Evolutionary conservation across 192 early-diverging fungal species (phyloP).

Genomic region (Coemansia sp.): DNA sequence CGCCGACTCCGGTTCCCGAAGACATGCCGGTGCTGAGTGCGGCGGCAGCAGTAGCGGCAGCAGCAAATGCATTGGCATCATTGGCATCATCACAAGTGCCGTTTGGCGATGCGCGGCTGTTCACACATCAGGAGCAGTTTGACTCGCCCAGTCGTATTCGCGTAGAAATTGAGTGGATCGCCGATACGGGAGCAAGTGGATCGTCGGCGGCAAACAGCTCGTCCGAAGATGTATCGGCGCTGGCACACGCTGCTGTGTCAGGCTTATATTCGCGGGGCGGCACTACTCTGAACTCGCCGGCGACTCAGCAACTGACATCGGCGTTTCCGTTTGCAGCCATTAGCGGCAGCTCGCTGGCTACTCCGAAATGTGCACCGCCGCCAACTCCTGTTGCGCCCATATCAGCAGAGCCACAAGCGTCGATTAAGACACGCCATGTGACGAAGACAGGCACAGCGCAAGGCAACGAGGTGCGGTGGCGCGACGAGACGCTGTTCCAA

Average conservation of each 20-base stretch:
- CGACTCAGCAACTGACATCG: neutral
- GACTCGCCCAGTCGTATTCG: slow-evolving; percentile 27
- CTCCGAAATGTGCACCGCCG: slow-evolving; percentile 23
- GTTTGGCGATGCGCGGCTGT: slow-evolving; percentile 9
- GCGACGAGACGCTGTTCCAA: slow-evolving; percentile 30
- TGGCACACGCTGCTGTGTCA: slow-evolving; percentile 11
- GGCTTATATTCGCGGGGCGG: slow-evolving; percentile 18
- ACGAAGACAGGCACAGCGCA: slow-evolving; percentile 20
- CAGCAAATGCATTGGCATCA: slow-evolving; percentile 19
- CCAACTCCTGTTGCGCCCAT: slow-evolving; percentile 19
- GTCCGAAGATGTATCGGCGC: slow-evolving; percentile 12
- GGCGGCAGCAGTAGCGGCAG: slow-evolving; percentile 24
- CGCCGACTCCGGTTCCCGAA: neutral
- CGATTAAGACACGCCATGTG: slow-evolving; percentile 16
- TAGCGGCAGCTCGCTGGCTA: slow-evolving; percentile 10
- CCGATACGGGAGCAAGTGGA: slow-evolving; percentile 9
- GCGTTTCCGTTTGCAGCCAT: slow-evolving; percentile 21
- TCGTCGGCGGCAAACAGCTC: slow-evolving; percentile 19
- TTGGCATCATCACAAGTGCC: slow-evolving; percentile 3
- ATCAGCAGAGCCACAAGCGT: neutral
- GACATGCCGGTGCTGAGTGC: slow-evolving; percentile 28
- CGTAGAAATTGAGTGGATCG: slow-evolving; percentile 47
- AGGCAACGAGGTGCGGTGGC: slow-evolving; percentile 45
- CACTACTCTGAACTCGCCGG: slow-evolving; percentile 34
- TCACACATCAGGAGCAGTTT: neutral